Evolutionary conservation across 768 basidiomycete species (phyloP), one percentile per base, ranked within the genome.

Genomic region (Termitomyces sp.): DNA sequence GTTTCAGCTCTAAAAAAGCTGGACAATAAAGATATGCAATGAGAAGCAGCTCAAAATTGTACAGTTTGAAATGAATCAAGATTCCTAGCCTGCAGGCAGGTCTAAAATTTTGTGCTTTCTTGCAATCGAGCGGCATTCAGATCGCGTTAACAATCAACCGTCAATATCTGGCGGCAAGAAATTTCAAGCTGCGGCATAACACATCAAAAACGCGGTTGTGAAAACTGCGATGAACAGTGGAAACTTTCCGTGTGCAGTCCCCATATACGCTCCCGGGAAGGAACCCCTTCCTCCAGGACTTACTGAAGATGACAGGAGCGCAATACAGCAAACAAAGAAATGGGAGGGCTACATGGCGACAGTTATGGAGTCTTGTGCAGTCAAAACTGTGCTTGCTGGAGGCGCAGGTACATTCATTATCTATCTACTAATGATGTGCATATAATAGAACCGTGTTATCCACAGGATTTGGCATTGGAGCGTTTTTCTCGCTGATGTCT

Each of bases 401-500:
- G 87, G 80, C 46, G 86, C 85, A 68, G 96, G 95, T 94, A 66
- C 66, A 87, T 75, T 57, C 55, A 28, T 3, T 28, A 18, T 29
- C 34, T 48, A 57, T 22, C 3, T 18, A 18, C 5, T 18, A 24
- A n/a, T 24, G 20, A 6, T 10, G 10, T 31, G 16, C 34, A 42
- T n/a, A 51, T 37, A 39, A 58, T 10, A 33, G 13, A 53, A 26
- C 61, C 15, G 6, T 20, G n/a, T 48, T 20, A 15, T n/a, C 1
- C 9, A 37, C 55, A 97, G 95, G 96, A 48, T 86, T 98, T 64
- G 95, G 82, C 12, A 81, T 97, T 44, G 96, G 96, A 58, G 94
- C 88, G 33, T 94, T 98, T 79, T 92, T 98, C 75, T 93, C 94
- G 1, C 80, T 98, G 58, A 98, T 98, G 96, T 92, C 91, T 34